Percentiles rank a stretch among this genome's conserved stretches.
Evolutionary conservation across 148 eudicot species (phyloP).

Genomic region (Nepenthes mirabilis): DNA sequence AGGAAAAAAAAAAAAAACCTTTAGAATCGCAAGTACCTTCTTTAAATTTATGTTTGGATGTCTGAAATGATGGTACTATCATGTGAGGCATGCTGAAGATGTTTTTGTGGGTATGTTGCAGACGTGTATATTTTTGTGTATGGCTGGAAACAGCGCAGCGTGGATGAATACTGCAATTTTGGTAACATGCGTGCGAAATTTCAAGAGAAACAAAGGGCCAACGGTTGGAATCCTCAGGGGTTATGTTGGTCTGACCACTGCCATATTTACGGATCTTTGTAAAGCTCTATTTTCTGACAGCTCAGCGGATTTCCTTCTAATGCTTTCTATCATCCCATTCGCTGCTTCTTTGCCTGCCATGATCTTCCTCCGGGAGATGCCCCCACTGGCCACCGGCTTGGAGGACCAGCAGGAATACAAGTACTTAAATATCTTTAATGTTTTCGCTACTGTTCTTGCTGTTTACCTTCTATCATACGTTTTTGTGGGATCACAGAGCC

Average conservation of each 20-base stretch:
- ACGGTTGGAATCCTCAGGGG: constrained; percentile 14
- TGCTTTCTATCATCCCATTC: constrained; percentile 43
- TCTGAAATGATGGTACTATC: no score
- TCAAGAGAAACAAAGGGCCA: constrained; percentile 53
- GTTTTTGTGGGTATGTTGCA: constrained; percentile 5
- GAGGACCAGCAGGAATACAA: constrained; percentile 29
- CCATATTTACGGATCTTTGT: constrained; percentile 57
- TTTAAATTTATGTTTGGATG: no score
- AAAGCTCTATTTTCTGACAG: background rate
- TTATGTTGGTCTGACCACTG: constrained; percentile 56
- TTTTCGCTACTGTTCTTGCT: constrained; percentile 42
- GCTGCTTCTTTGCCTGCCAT: constrained; percentile 40
- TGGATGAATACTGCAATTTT: no score
- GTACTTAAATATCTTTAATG: constrained; percentile 34
- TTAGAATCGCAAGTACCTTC: no score
- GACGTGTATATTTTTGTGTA: constrained; percentile 60
- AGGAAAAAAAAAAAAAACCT: no score
- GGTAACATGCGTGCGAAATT: constrained; percentile 31
- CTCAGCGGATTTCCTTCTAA: constrained; percentile 40
- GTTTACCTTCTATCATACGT: constrained; percentile 37
- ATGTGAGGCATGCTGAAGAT: no score
- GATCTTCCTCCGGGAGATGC: constrained; percentile 48
- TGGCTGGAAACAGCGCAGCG: constrained; percentile 54
- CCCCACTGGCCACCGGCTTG: constrained; percentile 24
- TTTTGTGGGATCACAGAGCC: constrained; percentile 28